Base-by-base conservation (phyloP, 768 basidiomycete species). In the Podaxis sp. region DNA sequence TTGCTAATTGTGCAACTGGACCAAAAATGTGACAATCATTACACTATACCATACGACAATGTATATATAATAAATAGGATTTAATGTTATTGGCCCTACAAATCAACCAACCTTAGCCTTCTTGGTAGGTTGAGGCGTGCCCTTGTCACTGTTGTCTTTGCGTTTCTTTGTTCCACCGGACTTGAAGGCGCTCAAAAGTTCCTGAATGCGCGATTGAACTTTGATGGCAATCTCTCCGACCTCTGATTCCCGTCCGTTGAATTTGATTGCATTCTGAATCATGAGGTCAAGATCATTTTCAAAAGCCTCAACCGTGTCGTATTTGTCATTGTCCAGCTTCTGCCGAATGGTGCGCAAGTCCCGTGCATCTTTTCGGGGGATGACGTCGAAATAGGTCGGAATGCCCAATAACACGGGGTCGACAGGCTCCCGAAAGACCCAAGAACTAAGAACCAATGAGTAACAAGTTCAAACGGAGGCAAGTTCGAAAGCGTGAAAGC, bases 251-350 rank as follows among this genome's bases (percentile, higher is more conserved):
- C 78, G 77, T 0, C 90, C 91, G 67, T 99, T 99, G 82, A 97
- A 99, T 58, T 82, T 84, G 72, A 91, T 84, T 15, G 96, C 93
- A 71, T 98, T 99, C 64, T 84, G 77, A 63, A 93, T 75, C 95
- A 99, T 96, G 48, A 96, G 82, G 49, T 89, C 85, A 58, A 96
- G 75, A 71, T 99, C 96, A 1, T 87, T 89, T 71, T 93, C 90
- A 69, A 96, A 88, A 2, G 86, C 86, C 51, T 91, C 90, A 56
- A 87, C 74, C 2, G 86, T 83, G 36, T 89, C 87, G 72, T 96
- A 96, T 73, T 88, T 90, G 77, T 95, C 94, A 37, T 76, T 77
- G 62, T 94, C 91, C 63, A 98, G 79, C 72, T 90, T 94, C 69
- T 81, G 81, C 65, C 88, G 84, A 69, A 99, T 96, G 55, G 89